phyloP scores from a whole-genome alignment of 2,329 filamentous ascomycete genomes.

The Xylariomycetidae sp. region DNA sequence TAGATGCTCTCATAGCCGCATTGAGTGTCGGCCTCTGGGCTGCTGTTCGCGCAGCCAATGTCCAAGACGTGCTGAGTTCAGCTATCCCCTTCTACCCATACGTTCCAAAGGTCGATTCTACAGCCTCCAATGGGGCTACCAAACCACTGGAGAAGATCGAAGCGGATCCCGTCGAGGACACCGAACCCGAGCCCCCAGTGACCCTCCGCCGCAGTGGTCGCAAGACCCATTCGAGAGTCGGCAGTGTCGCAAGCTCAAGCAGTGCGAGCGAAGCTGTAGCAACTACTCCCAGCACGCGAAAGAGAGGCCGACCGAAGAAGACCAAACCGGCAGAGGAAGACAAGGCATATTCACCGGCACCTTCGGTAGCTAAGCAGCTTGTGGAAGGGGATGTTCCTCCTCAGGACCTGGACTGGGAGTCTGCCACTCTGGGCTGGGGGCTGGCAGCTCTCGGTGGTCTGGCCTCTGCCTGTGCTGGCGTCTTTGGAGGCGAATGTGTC shows the following conservation, averaged over 20 bases:
- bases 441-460: constrained; percentile 37
- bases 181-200: constrained; percentile 12
- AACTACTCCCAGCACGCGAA: constrained; percentile 5
- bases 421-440: constrained; percentile 40
- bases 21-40: constrained; percentile 52
- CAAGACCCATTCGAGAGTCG: constrained; percentile 10
- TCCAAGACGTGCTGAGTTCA: constrained; percentile 40
- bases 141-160: constrained; percentile 2
- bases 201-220: constrained; percentile 16
- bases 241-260: constrained; percentile 19
- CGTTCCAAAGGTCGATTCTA: not conserved
- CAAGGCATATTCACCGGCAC: constrained; percentile 31
- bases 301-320: constrained; percentile 18
- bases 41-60: constrained; percentile 45
- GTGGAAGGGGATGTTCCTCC: constrained; percentile 36
- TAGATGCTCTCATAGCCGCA: constrained; percentile 52
- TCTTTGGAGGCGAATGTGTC: constrained; percentile 41
- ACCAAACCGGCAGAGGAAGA: constrained; percentile 21
- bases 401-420: constrained; percentile 39
- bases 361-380: constrained; percentile 23
- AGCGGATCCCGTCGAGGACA: constrained; percentile 8
- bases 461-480: constrained; percentile 37
- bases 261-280: constrained; percentile 11
- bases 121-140: not conserved
- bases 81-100: constrained; percentile 26